These are phyloP conservation scores for Fomitopsis schrenkii DNA, from an alignment of 1,284 basidiomycete genomes.

Conservation along the genomic window DNA sequence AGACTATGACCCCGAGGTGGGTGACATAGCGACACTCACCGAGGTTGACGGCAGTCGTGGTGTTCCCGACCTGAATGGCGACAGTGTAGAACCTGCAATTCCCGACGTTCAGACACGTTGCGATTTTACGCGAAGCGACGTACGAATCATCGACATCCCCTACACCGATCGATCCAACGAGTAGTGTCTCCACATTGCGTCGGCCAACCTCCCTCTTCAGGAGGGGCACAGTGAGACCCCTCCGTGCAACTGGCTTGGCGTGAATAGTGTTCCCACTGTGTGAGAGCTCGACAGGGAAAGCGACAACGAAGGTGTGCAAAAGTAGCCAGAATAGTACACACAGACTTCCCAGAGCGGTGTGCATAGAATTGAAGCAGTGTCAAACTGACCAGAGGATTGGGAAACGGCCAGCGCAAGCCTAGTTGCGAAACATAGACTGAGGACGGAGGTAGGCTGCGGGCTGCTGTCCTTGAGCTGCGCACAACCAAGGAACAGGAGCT, in stretches of 20 bases:
- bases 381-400: background rate
- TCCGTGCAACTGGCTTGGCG: background rate
- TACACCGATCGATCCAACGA: conserved; percentile 7
- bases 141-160: conserved; percentile 9
- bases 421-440: background rate
- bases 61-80: conserved; percentile 15
- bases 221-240: conserved; percentile 3
- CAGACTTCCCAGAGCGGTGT: background rate
- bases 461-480: background rate
- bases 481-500: background rate
- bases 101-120: too few relatives aligned
- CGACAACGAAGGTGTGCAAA: background rate
- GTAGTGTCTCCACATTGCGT: conserved; percentile 4
- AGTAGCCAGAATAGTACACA: background rate
- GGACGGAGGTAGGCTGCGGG: background rate
- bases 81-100: too few relatives aligned
- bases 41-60: conserved; percentile 25
- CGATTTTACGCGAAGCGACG: background rate
- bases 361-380: conserved; percentile 1
- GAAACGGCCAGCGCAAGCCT: background rate
- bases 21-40: conserved; percentile 16
- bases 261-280: background rate
- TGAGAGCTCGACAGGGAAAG: conserved; percentile 1
- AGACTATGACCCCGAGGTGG: background rate
- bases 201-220: background rate